These are phyloP conservation scores for Stylosanthes scabra DNA, from an alignment of 331 rosid genomes.

Conservation along the genomic window DNA sequence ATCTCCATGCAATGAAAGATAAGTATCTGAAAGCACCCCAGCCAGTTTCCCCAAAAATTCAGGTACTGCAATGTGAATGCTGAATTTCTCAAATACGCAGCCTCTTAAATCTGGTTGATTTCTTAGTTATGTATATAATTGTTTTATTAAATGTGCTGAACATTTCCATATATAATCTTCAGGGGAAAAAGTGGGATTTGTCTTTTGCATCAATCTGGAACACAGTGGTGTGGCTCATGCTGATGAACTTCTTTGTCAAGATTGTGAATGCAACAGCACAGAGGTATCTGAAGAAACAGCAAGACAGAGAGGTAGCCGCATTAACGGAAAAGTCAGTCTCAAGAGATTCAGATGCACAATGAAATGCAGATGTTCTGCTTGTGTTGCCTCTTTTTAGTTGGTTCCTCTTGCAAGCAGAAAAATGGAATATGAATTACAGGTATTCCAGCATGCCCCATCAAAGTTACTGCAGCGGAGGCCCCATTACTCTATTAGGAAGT, in stretches of 20 bases:
- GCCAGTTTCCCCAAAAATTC: constrained; percentile 53
- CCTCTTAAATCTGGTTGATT: constrained; percentile 12
- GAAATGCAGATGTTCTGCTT: constrained; percentile 32
- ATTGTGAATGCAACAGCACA: constrained; percentile 90
- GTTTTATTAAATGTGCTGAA: not conserved
- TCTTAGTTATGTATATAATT: not conserved
- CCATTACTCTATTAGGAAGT: constrained; percentile 45
- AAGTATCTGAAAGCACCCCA: constrained; percentile 75
- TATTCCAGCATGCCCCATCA: constrained; percentile 44
- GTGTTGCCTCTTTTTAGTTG: constrained; percentile 13
- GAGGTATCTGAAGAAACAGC: constrained; percentile 76
- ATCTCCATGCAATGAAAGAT: constrained; percentile 69
- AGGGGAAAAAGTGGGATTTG: constrained; percentile 86
- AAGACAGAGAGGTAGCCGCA: constrained; percentile 59
- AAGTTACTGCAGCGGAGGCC: constrained; percentile 35
- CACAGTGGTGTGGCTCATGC: constrained; percentile 97
- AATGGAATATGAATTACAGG: constrained; percentile 37
- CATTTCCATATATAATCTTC: constrained; percentile 32
- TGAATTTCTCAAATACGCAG: constrained; percentile 1
- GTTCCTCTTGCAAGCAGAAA: constrained; percentile 40
- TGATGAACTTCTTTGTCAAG: constrained; percentile 83
- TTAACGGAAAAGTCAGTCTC: constrained; percentile 43
- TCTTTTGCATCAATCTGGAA: constrained; percentile 87
- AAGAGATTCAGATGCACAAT: constrained; percentile 38
- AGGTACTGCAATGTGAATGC: constrained; percentile 53